These are phyloP conservation scores for Chalciporus piperatus DNA, from an alignment of 768 basidiomycete species.

Conservation along the genomic window DNA sequence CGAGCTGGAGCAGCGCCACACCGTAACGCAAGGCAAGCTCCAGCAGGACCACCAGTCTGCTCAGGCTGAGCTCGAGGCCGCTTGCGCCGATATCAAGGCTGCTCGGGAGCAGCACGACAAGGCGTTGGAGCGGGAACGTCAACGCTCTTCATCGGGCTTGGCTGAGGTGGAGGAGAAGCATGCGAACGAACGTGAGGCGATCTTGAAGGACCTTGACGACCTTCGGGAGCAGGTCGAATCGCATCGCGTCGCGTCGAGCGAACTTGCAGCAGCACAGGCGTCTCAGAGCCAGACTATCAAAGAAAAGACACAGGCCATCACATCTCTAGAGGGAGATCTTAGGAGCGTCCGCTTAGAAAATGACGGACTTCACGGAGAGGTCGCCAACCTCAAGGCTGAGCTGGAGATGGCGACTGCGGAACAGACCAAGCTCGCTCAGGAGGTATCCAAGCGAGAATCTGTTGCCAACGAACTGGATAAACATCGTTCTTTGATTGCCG, in stretches of 20 bases:
- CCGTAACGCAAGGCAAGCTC: constrained; percentile 44
- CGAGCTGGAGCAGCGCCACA: constrained; percentile 49
- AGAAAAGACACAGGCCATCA: constrained; percentile 49
- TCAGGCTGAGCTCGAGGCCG: constrained; percentile 54
- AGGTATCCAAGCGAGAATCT: constrained; percentile 73
- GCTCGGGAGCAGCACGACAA: constrained; percentile 15
- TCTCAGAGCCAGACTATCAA: constrained; percentile 47
- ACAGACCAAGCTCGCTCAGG: constrained; percentile 62
- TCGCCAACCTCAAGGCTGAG: constrained; percentile 53
- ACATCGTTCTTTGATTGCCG: constrained; percentile 72
- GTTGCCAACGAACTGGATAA: constrained; percentile 73
- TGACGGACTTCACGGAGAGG: constrained; percentile 39
- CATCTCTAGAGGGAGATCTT: constrained; percentile 50
- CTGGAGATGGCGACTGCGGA: constrained; percentile 56
- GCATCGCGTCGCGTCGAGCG: constrained; percentile 46
- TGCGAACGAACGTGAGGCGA: constrained; percentile 22
- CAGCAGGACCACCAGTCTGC: constrained; percentile 36
- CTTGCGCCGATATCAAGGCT: constrained; percentile 43
- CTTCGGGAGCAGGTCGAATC: constrained; percentile 52
- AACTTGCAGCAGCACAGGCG: constrained; percentile 34
- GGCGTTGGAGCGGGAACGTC: constrained; percentile 27
- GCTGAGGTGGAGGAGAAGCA: constrained; percentile 17
- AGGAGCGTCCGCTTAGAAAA: constrained; percentile 38
- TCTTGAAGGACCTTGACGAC: constrained; percentile 47
- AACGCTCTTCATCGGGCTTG: constrained; percentile 20